Conservation (phyloP, 257 asterid species). For the Leptodermis oblonga region DNA sequence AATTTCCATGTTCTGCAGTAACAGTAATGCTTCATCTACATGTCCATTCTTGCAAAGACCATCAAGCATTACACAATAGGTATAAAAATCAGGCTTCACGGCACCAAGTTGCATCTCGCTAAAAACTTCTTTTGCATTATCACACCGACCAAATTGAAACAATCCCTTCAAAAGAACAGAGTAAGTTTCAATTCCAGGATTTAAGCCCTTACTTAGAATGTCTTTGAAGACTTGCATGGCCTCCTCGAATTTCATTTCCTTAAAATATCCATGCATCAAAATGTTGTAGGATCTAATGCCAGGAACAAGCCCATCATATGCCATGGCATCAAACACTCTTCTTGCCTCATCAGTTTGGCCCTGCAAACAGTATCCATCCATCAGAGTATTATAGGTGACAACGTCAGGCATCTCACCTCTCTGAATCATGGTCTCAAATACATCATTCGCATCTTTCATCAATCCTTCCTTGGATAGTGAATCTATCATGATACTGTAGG, state of each 20-base stretch:
- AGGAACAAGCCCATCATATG: slow-evolving; percentile 14
- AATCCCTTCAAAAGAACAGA: slow-evolving; percentile 20
- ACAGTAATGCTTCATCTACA: slow-evolving; percentile 21
- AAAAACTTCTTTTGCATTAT: slow-evolving; percentile 19
- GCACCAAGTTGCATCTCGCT: slow-evolving; percentile 19
- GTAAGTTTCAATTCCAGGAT: slow-evolving; percentile 16
- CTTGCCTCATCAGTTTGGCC: neutral
- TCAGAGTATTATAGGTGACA: neutral
- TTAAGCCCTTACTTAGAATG: slow-evolving; percentile 20
- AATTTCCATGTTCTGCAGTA: slow-evolving; percentile 18
- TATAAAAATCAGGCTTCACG: slow-evolving; percentile 16
- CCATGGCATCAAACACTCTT: slow-evolving; percentile 3
- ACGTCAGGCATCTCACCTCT: neutral
- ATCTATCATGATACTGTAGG: neutral
- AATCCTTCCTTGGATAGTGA: neutral
- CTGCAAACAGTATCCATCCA: neutral
- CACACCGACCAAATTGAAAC: slow-evolving; percentile 20
- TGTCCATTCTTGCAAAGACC: slow-evolving; percentile 21
- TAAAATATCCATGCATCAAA: slow-evolving; percentile 29
- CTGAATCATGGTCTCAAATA: neutral
- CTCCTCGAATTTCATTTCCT: slow-evolving; percentile 22
- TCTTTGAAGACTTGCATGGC: slow-evolving; percentile 23
- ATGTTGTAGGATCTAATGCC: slow-evolving; percentile 9
- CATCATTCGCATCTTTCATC: neutral
- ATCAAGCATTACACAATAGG: slow-evolving; percentile 20